phyloP scores from a whole-genome alignment of 495 filamentous ascomycete species.

The Xylaria palmicola region DNA sequence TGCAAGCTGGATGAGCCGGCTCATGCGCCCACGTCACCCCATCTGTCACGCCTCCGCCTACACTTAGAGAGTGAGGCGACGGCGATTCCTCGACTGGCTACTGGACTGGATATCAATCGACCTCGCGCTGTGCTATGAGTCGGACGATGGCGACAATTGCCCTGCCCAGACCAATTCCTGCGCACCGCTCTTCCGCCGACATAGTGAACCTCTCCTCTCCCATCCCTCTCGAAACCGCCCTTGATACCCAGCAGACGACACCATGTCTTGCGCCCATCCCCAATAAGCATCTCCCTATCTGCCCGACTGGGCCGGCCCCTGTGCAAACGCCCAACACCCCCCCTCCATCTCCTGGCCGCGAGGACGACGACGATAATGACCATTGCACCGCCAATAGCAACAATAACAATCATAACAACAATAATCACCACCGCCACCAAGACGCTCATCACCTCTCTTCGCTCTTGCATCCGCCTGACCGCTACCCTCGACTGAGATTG shows the following conservation, averaged over 20 bases:
- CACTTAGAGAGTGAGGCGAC: neutral
- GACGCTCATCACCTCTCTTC: constrained; percentile 47
- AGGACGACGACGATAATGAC: constrained; percentile 35
- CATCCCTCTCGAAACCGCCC: constrained; percentile 47
- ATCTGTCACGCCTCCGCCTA: constrained; percentile 4
- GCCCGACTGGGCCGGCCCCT: constrained; percentile 73
- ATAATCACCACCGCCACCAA: constrained; percentile 27
- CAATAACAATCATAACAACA: constrained; percentile 24
- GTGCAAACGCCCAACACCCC: constrained; percentile 61
- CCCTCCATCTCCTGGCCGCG: constrained; percentile 60
- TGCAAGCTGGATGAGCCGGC: neutral
- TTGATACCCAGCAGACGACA: constrained; percentile 40
- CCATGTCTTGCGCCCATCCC: constrained; percentile 60
- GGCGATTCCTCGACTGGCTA: neutral
- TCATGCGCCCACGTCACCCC: neutral
- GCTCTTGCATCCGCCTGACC: constrained; percentile 71
- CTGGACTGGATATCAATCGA: neutral
- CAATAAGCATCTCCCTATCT: constrained; percentile 85
- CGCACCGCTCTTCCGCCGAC: constrained; percentile 47
- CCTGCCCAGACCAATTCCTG: constrained; percentile 49
- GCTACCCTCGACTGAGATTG: constrained; percentile 52
- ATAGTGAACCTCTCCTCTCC: constrained; percentile 48
- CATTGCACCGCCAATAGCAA: neutral
- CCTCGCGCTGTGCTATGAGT: neutral
- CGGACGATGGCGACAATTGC: constrained; percentile 53